Evolutionary conservation across 2,329 filamentous ascomycete species (phyloP).

Genomic region (Didymella pomorum): DNA sequence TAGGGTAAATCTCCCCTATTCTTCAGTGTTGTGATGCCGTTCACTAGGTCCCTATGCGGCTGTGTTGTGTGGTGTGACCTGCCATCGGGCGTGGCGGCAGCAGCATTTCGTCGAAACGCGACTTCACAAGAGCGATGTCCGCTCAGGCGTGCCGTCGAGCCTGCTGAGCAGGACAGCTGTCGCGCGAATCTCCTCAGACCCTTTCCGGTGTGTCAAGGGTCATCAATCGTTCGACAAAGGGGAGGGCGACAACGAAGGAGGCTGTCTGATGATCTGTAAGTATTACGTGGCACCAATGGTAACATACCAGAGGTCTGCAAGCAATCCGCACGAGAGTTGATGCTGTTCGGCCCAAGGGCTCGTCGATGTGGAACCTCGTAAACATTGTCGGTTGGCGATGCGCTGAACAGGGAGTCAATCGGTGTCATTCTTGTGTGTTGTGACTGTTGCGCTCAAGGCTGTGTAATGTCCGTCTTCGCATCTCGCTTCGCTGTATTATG

Average conservation of each 20-base stretch:
- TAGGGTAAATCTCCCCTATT: background rate
- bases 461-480: constrained; percentile 18
- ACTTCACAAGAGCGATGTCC: constrained; percentile 13
- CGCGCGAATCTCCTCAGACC: constrained; percentile 33
- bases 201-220: constrained; percentile 10
- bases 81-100: constrained; percentile 12
- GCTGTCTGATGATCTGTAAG: constrained; percentile 20
- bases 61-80: constrained; percentile 17
- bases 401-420: background rate
- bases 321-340: constrained; percentile 10
- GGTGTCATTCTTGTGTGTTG: too few relatives aligned
- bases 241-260: constrained; percentile 11
- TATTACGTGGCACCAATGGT: constrained; percentile 16
- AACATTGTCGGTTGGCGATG: constrained; percentile 21
- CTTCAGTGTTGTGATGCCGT: constrained; percentile 4
- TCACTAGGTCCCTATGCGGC: constrained; percentile 16
- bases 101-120: constrained; percentile 9
- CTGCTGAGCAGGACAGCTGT: constrained; percentile 16
- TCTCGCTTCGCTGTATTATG: constrained; percentile 2
- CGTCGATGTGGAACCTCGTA: constrained; percentile 22
- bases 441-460: constrained; percentile 12
- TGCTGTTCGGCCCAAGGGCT: constrained; percentile 14
- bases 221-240: constrained; percentile 2
- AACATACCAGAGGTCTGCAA: constrained; percentile 19
- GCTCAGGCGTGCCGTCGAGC: constrained; percentile 11